These are phyloP conservation scores for Potentilla sterilis DNA, from an alignment of 306 rosid genomes.

Conservation along the genomic window DNA sequence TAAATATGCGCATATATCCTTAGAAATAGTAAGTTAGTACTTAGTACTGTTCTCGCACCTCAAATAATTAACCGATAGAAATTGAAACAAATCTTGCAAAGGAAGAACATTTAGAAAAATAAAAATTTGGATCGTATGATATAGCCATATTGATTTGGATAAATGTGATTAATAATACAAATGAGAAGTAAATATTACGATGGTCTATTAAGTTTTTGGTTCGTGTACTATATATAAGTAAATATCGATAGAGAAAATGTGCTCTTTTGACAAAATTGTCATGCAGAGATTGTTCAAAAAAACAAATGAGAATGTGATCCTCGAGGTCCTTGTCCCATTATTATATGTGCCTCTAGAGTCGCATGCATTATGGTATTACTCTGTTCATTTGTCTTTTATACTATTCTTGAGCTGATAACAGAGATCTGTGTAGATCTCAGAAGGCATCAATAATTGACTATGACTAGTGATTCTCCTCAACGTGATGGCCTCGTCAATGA, in stretches of 20 bases:
- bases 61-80: background rate
- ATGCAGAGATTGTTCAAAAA: background rate
- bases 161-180: too few species aligned
- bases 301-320: background rate
- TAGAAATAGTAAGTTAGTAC: background rate
- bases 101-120: background rate
- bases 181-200: background rate
- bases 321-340: background rate
- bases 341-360: background rate
- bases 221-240: background rate
- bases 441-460: background rate
- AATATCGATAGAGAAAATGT: background rate
- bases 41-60: background rate
- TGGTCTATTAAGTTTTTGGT: background rate
- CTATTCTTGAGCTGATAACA: background rate
- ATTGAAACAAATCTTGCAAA: background rate
- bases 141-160: background rate
- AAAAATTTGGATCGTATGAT: background rate
- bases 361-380: background rate
- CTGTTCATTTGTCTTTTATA: background rate
- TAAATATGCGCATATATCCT: background rate
- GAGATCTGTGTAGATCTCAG: background rate
- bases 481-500: background rate
- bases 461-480: background rate
- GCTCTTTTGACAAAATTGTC: background rate